Evolutionary conservation across 2,329 filamentous ascomycete genomes (phyloP), one percentile per base, ranked within the genome.

Genomic region (Colletotrichum higginsianum): DNA sequence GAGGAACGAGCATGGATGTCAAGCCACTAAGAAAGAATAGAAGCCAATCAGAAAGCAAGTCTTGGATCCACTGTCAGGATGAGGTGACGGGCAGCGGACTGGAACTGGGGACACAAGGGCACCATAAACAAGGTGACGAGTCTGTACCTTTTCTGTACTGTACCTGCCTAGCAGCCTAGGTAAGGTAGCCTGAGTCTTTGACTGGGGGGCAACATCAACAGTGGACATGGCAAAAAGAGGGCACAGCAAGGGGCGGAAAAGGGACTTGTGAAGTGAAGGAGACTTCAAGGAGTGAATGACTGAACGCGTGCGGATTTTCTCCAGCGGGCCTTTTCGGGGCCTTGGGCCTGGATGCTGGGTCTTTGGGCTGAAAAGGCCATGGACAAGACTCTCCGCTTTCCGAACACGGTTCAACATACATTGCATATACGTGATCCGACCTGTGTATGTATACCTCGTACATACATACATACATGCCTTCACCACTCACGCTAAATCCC

Each of bases 11-110:
- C 65, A 57, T n/a, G 69, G 63, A 53, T 42, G 58, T 60, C 69
- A 64, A 63, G 65, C 57, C 69, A 72, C 60, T 30, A 40, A 67
- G 35, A 15, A 26, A 16, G 35, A 7, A 1, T 18, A 21, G 40
- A 47, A 62, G 47, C 69, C 69, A 58, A 44, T 58, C 44, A 63
- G 16, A 49, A 53, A 53, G 52, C 38, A 15, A 16, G 18, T 38
- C 18, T n/a, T 44, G 16, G 21, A 46, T 63, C 69, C 69, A 69
- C 66, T 72, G 64, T 63, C 47, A 55, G 69, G 60, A 69, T 72
- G 60, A 71, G 44, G 65, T 71, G 68, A 71, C 68, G 68, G 53
- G 65, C 68, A 71, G 68, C 68, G 47, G 58, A 63, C 52, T 62
- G 64, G 68, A 58, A 68, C 64, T 40, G 64, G 58, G 64, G 38